Conservation (phyloP, 2,329 filamentous ascomycete genomes). For the Aureobasidium melanogenum region DNA sequence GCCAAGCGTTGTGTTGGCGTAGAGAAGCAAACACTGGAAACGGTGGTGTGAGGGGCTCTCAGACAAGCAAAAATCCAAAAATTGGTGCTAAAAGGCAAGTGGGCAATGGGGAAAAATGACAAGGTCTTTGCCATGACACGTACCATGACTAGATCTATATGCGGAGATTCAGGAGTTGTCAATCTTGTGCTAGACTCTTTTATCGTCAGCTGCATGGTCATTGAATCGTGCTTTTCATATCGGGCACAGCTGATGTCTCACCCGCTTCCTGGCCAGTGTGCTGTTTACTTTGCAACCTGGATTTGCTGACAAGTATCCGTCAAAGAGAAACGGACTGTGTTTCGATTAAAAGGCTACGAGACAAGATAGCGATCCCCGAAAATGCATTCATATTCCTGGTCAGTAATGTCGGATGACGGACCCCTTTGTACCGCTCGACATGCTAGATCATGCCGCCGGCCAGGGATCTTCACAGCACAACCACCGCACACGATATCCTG, state of each 20-base stretch:
- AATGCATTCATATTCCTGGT: not conserved
- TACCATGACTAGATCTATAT: constrained; percentile 5
- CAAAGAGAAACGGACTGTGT: not conserved
- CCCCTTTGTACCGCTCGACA: constrained; percentile 8
- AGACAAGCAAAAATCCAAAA: not conserved
- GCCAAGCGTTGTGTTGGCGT: not conserved
- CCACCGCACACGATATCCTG: not conserved
- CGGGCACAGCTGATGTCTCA: not conserved
- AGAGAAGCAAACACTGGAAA: not conserved
- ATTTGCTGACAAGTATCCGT: not conserved
- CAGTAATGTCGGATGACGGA: not conserved
- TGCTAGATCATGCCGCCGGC: not conserved
- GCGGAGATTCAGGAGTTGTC: constrained; percentile 11
- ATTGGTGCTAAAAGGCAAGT: not conserved
- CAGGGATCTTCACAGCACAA: not conserved
- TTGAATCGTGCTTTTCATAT: not conserved
- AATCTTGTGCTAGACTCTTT: constrained; percentile 2
- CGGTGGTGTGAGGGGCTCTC: not conserved
- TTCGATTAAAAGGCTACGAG: not conserved
- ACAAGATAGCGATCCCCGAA: not conserved
- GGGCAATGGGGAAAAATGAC: not conserved
- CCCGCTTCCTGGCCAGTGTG: not conserved
- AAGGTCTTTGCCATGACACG: not conserved
- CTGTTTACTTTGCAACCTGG: not conserved
- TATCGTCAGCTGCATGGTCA: constrained; percentile 2